phyloP scores from a whole-genome alignment of 345 rosid genomes.

The Psidium guajava region DNA sequence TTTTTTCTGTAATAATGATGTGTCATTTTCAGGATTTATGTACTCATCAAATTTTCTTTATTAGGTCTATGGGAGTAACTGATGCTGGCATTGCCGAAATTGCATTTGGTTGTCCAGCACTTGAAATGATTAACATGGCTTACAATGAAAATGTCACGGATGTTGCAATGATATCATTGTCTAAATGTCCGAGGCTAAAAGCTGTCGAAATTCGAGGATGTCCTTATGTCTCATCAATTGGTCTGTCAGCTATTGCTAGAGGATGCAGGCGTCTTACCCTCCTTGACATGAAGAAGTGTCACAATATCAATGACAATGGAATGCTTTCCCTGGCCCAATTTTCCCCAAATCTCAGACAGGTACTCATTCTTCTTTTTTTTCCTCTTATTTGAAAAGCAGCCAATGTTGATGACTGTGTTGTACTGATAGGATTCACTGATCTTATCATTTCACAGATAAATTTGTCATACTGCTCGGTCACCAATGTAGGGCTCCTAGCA shows the following conservation, averaged over 20 bases:
- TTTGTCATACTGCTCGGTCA: constrained; percentile 48
- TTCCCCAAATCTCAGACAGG: constrained; percentile 65
- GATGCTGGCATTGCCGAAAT: constrained; percentile 43
- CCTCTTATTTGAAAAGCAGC: not conserved
- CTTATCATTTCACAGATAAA: constrained; percentile 29
- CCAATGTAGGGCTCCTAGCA: constrained; percentile 46
- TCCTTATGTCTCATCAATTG: constrained; percentile 46
- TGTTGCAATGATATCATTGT: constrained; percentile 31
- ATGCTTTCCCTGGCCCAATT: constrained; percentile 63
- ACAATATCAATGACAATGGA: constrained; percentile 41
- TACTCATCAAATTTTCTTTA: not conserved
- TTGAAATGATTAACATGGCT: constrained; percentile 47
- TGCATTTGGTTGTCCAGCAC: constrained; percentile 37
- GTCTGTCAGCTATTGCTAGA: constrained; percentile 50
- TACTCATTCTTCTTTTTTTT: not conserved
- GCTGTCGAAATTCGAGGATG: constrained; percentile 60
- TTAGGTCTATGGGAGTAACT: constrained; percentile 47
- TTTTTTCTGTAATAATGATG: not conserved
- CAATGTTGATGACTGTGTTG: not conserved
- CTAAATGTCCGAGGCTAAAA: constrained; percentile 40
- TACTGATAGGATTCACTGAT: not conserved
- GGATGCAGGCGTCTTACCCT: constrained; percentile 49
- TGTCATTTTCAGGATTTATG: not conserved
- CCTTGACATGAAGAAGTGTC: constrained; percentile 62
- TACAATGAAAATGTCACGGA: constrained; percentile 46